A percentile compares a stretch with the other conserved stretches of the same genome.
phyloP scores from a whole-genome alignment of 2,329 filamentous ascomycete species.

The Colletotrichum sojae region DNA sequence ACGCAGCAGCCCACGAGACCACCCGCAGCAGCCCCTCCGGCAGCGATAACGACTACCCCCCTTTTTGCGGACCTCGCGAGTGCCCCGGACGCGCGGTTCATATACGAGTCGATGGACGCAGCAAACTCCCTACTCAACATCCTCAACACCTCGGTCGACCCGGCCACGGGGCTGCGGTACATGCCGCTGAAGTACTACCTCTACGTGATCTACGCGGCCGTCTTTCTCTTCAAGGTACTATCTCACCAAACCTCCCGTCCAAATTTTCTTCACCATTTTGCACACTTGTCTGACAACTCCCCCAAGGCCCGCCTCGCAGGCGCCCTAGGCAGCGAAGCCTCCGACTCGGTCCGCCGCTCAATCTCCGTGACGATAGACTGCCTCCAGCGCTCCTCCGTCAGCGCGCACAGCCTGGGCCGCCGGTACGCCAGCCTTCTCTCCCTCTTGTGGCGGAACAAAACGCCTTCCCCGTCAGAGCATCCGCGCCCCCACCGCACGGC shows the following conservation, averaged over 20 bases:
- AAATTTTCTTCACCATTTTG: no score
- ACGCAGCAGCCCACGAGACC: background rate
- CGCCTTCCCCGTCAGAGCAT: conserved; percentile 39
- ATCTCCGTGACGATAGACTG: conserved; percentile 71
- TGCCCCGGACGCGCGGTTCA: conserved; percentile 75
- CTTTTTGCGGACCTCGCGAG: conserved; percentile 68
- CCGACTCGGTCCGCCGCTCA: conserved; percentile 68
- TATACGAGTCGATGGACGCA: conserved; percentile 76
- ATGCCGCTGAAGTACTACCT: conserved; percentile 77
- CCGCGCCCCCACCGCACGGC: background rate
- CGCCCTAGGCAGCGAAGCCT: conserved; percentile 68
- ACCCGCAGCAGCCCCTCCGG: no score
- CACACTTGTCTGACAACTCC: no score
- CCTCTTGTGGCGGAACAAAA: conserved; percentile 67
- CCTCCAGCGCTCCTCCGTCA: conserved; percentile 71
- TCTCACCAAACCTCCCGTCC: no score
- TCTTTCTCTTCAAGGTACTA: conserved; percentile 78
- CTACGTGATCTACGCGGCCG: conserved; percentile 74
- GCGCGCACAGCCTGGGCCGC: conserved; percentile 71
- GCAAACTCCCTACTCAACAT: conserved; percentile 73
- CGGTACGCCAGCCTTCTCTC: conserved; percentile 73
- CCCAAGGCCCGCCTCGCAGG: conserved; percentile 69
- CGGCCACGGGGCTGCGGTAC: conserved; percentile 70
- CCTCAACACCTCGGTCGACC: conserved; percentile 72
- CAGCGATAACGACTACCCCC: conserved; percentile 13